Evolutionary conservation across 2,329 filamentous ascomycete species (phyloP).

Genomic region (Clarireedia homoeocarpa): DNA sequence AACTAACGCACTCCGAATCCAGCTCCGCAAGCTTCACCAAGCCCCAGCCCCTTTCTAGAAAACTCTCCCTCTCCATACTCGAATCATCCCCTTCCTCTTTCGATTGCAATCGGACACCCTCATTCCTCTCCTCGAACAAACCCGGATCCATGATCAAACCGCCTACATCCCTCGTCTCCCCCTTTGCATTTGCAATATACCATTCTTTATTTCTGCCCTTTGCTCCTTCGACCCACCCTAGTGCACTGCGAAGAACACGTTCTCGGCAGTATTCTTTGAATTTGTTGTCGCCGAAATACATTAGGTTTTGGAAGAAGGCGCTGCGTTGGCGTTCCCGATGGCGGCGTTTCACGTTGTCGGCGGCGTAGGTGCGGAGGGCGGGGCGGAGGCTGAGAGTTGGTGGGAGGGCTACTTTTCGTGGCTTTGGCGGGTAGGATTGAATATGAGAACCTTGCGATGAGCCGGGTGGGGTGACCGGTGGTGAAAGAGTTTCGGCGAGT

Average conservation of each 20-base stretch:
- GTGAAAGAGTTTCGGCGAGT: constrained; percentile 17
- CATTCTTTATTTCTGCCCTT: constrained; percentile 4
- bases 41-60: constrained; percentile 5
- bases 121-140: neutral
- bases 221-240: constrained; percentile 17
- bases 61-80: constrained; percentile 3
- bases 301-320: constrained; percentile 20
- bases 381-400: neutral
- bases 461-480: neutral
- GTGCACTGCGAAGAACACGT: constrained; percentile 18
- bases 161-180: constrained; percentile 5
- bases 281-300: constrained; percentile 23
- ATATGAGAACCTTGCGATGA: neutral
- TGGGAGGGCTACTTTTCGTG: neutral
- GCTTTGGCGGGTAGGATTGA: neutral
- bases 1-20: constrained; percentile 7
- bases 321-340: constrained; percentile 19
- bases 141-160: neutral
- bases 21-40: neutral
- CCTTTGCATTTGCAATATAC: constrained; percentile 2
- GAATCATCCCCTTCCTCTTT: neutral
- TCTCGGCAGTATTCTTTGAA: constrained; percentile 20
- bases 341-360: constrained; percentile 23
- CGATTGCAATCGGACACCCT: neutral
- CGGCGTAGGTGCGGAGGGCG: constrained; percentile 13